phyloP scores from a whole-genome alignment of 1,139 yeast genomes.

The Casaregolazyma suthepensis region DNA sequence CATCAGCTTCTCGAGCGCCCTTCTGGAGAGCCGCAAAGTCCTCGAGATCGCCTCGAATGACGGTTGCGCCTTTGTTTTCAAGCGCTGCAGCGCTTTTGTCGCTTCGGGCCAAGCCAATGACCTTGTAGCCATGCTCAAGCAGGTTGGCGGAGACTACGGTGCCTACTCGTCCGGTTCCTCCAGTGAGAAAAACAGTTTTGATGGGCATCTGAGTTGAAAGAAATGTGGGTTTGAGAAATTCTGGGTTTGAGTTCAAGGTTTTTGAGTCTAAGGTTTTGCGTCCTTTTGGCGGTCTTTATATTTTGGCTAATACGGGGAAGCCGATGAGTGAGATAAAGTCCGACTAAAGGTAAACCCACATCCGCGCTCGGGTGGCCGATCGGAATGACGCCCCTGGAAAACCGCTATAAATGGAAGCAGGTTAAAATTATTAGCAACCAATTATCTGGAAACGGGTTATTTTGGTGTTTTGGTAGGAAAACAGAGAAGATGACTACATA shows the following conservation, averaged over 20 bases:
- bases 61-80: slow-evolving; percentile 2
- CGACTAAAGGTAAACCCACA: no score
- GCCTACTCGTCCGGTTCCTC: slow-evolving; percentile 56
- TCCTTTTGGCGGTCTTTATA: no score
- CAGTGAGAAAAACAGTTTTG: slow-evolving; percentile 43
- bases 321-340: no score
- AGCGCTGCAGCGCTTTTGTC: slow-evolving; percentile 34
- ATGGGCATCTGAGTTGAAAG: no score
- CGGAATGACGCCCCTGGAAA: no score
- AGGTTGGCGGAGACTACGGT: slow-evolving; percentile 38
- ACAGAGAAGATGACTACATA: background rate
- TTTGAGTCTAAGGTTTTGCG: no score
- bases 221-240: no score
- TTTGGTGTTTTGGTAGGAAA: no score
- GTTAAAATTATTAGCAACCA: background rate
- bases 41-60: slow-evolving; percentile 25
- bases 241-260: no score
- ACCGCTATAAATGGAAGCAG: no score
- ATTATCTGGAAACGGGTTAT: background rate
- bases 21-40: slow-evolving; percentile 26
- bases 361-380: no score
- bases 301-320: no score
- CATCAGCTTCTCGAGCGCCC: slow-evolving; percentile 31
- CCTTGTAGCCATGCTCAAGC: slow-evolving; percentile 38
- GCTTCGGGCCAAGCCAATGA: slow-evolving; percentile 53